phyloP scores from a whole-genome alignment of 1,284 basidiomycete genomes.

The Anthracocystis panici-leucophaei region DNA sequence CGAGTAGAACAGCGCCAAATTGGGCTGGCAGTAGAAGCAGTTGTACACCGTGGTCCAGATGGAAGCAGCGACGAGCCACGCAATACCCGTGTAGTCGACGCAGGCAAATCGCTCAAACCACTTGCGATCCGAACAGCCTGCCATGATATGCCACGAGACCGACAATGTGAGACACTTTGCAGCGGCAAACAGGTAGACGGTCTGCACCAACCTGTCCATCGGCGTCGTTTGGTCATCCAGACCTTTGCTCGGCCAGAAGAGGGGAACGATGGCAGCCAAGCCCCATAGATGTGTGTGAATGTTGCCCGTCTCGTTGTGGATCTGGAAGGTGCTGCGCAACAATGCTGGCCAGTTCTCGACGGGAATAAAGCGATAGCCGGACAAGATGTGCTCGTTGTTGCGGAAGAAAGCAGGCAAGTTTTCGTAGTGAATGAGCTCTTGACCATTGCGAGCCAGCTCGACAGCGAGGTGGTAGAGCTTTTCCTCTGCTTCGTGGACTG shows the following conservation, averaged over 20 bases:
- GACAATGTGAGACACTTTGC: conserved; percentile 65
- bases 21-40: conserved; percentile 69
- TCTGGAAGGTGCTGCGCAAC: conserved; percentile 63
- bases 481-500: conserved; percentile 64
- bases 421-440: conserved; percentile 61
- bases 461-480: conserved; percentile 59
- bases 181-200: conserved; percentile 66
- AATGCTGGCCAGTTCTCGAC: conserved; percentile 56
- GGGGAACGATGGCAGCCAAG: conserved; percentile 56
- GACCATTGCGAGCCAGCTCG: conserved; percentile 62
- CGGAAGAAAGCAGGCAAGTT: conserved; percentile 64
- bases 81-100: conserved; percentile 68
- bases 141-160: conserved; percentile 69
- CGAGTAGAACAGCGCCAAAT: conserved; percentile 63
- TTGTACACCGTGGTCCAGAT: conserved; percentile 68
- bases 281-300: conserved; percentile 67
- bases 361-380: conserved; percentile 69
- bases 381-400: conserved; percentile 68
- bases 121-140: conserved; percentile 63
- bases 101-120: conserved; percentile 68
- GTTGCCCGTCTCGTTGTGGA: conserved; percentile 69
- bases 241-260: conserved; percentile 65
- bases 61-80: conserved; percentile 67
- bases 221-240: conserved; percentile 64
- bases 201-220: conserved; percentile 66